A percentile compares a stretch with the other conserved stretches of the same genome.
phyloP scores from a whole-genome alignment of 208 protist genomes.

The Acanthamoeba royreba region DNA sequence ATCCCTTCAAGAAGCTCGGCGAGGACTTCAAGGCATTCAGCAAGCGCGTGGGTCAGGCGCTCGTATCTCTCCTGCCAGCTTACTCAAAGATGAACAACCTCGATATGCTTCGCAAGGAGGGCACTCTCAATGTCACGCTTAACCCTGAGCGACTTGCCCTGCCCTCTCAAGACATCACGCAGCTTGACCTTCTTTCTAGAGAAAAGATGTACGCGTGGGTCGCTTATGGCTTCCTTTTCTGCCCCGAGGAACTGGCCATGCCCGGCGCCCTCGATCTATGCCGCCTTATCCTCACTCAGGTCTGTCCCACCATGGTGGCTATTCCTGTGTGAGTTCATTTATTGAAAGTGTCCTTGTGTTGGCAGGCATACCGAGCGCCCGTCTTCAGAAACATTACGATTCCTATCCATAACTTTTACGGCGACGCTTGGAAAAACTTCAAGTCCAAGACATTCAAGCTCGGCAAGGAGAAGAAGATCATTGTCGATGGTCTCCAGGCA shows the following conservation, averaged over 20 bases:
- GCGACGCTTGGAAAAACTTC: neutral
- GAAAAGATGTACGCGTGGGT: conserved; percentile 15
- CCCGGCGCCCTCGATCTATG: neutral
- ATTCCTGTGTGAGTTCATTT: too few species aligned
- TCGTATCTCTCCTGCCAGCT: neutral
- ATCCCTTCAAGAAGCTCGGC: neutral
- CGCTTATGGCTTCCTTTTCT: neutral
- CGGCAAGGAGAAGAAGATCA: conserved; percentile 1
- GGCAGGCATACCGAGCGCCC: neutral
- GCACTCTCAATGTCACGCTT: neutral
- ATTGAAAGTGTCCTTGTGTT: neutral
- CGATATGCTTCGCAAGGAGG: conserved; percentile 1
- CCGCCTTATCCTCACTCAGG: neutral
- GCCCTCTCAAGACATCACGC: neutral
- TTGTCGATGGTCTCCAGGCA: neutral
- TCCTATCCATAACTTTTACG: conserved; percentile 15
- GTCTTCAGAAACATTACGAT: conserved; percentile 30
- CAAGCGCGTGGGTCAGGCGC: neutral
- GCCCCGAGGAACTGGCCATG: neutral
- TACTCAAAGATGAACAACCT: conserved; percentile 41
- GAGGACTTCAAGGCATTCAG: conserved; percentile 26
- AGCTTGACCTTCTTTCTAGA: neutral
- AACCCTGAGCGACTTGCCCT: neutral
- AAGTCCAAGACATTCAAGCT: conserved; percentile 35
- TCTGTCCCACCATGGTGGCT: too few species aligned